phyloP scores from a whole-genome alignment of 352 stramenopile species.

The Pythium aphanidermatum region DNA sequence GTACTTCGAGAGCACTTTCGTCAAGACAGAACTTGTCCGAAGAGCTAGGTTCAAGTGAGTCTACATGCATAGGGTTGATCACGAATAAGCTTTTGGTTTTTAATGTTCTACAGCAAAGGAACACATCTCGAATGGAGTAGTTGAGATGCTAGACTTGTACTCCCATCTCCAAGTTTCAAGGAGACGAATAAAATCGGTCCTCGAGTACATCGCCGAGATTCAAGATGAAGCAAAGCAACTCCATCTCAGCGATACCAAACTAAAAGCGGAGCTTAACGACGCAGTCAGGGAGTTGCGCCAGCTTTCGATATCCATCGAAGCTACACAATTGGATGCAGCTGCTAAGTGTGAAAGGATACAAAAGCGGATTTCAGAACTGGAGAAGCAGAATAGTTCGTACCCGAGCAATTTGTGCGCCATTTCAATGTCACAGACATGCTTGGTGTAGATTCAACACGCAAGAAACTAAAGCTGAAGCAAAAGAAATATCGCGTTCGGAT shows the following conservation, averaged over 20 bases:
- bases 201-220: constrained; percentile 21
- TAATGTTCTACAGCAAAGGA: not conserved
- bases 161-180: constrained; percentile 32
- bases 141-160: no score
- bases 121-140: not conserved
- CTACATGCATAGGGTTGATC: no score
- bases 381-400: not conserved
- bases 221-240: constrained; percentile 20
- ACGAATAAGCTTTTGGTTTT: not conserved
- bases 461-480: constrained; percentile 22
- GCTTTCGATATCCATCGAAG: no score
- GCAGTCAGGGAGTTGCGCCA: no score
- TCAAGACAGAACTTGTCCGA: no score
- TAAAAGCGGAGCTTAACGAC: not conserved
- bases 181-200: constrained; percentile 24
- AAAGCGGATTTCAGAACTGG: no score
- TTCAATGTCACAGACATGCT: not conserved
- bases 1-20: no score
- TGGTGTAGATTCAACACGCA: constrained; percentile 11
- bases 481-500: constrained; percentile 22
- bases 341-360: no score
- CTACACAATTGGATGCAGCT: no score
- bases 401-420: not conserved
- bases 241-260: constrained; percentile 9
- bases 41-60: no score